Conservation (phyloP, 345 rosid genomes). For the Cardamine resedifolia region DNA sequence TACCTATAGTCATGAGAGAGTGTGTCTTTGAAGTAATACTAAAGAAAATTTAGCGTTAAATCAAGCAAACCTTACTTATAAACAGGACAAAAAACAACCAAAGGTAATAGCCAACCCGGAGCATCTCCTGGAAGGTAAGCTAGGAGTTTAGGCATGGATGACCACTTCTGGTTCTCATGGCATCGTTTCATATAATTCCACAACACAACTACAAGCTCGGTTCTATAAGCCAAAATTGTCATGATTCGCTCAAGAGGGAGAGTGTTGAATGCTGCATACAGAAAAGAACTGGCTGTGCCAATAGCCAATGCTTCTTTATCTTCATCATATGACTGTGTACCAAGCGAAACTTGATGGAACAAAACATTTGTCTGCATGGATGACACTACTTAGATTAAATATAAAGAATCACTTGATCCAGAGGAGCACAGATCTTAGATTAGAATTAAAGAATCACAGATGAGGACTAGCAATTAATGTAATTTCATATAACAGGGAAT, state of each 20-base stretch:
- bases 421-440: slow-evolving; percentile 17
- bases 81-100: slow-evolving; percentile 94
- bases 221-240: slow-evolving; percentile 91
- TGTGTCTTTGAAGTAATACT: background rate
- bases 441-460: background rate
- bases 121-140: slow-evolving; percentile 74
- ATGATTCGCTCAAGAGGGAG: slow-evolving; percentile 80
- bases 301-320: slow-evolving; percentile 76
- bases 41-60: background rate
- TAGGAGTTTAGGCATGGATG: slow-evolving; percentile 56
- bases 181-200: slow-evolving; percentile 92
- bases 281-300: slow-evolving; percentile 92
- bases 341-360: slow-evolving; percentile 53
- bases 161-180: slow-evolving; percentile 86
- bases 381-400: slow-evolving; percentile 6
- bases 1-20: slow-evolving; percentile 15
- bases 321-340: slow-evolving; percentile 41
- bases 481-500: slow-evolving; percentile 26
- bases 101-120: slow-evolving; percentile 93
- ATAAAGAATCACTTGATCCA: slow-evolving; percentile 14
- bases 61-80: slow-evolving; percentile 71
- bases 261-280: slow-evolving; percentile 74
- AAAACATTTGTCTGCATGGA: slow-evolving; percentile 74
- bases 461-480: slow-evolving; percentile 13
- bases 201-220: slow-evolving; percentile 85